Evolutionary conservation across 2,329 filamentous ascomycete genomes (phyloP).

Genomic region (Ophiostoma montium): DNA sequence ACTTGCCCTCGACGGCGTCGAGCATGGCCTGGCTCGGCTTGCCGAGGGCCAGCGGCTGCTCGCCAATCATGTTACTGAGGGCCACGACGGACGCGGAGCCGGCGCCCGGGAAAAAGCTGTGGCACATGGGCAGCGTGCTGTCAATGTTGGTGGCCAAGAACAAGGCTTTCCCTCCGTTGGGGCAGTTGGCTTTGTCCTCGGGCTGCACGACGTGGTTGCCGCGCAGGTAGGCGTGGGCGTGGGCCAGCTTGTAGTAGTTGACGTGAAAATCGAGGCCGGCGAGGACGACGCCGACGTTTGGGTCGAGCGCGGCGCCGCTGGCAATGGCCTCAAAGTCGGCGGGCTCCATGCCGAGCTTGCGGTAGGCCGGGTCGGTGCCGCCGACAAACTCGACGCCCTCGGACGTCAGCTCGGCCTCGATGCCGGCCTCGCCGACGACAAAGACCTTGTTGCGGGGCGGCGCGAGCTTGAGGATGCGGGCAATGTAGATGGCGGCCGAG

Average conservation of each 20-base stretch:
- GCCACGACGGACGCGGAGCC: conserved; percentile 63
- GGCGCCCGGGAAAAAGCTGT: conserved; percentile 80
- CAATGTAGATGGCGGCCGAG: conserved; percentile 90
- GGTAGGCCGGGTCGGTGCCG: conserved; percentile 66
- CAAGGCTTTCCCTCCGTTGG: conserved; percentile 65
- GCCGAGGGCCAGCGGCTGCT: conserved; percentile 64
- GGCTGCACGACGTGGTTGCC: conserved; percentile 33
- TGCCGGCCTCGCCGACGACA: conserved; percentile 78
- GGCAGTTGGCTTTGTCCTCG: conserved; percentile 53
- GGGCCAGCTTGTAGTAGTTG: conserved; percentile 83
- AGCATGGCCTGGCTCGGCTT: conserved; percentile 99
- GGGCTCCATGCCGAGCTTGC: conserved; percentile 57
- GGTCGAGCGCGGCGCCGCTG: conserved; percentile 62
- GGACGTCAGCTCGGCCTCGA: conserved; percentile 72
- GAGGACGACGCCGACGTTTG: conserved; percentile 79
- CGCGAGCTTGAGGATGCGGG: conserved; percentile 71
- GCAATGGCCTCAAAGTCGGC: conserved; percentile 72
- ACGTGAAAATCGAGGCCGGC: conserved; percentile 86
- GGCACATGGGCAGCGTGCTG: conserved; percentile 70
- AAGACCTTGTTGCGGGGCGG: conserved; percentile 82
- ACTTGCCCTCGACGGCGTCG: conserved; percentile 95
- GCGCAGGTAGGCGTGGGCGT: conserved; percentile 74
- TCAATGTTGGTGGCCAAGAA: conserved; percentile 93
- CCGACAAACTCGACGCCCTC: conserved; percentile 73
- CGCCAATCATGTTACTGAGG: conserved; percentile 54